Base-by-base conservation (phyloP, 202 grass and related monocot genomes). In the Schoenoplectus triqueter region DNA sequence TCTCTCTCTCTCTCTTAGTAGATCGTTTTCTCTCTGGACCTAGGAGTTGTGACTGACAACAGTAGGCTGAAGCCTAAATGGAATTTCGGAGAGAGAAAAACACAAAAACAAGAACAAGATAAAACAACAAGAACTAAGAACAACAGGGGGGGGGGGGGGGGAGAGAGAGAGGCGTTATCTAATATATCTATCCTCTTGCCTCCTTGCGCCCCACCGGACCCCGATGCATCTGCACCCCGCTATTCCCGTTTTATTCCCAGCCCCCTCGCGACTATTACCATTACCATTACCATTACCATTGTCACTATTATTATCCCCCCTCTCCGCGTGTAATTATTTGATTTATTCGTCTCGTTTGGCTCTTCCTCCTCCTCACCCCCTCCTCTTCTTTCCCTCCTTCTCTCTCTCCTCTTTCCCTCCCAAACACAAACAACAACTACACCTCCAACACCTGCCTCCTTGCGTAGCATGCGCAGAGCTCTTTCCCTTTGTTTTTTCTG, bases 401-500 rank as follows among this genome's bases (percentile, higher is more conserved):
- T 57, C 55, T 31, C 31, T 31, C 13, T 18, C 1, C n/a, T 46
- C 19, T 20, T 61, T 64, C 59, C 85, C 64, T 80, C 68, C 50
- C 51, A 81, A 60, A 60, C 59, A 48, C 15, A 44, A 10, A 72
- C 75, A 51, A 64, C 75, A 71, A 18, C 81, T 80, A 22, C 51
- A 79, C 11, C 49, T 71, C 41, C 46, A 76, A 70, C 60, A 15
- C 47, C 68, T 62, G 82, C 78, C 10, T 62, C 50, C 60, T 78
- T 86, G 13, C 65, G 50, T 86, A 73, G 88, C 85, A 87, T 90
- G 95, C 92, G 84, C 67, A 80, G 84, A 89, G 89, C 90, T 82
- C 57, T 78, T 94, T 92, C 83, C 62, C 69, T 17, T 93, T 97
- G 95, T 94, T 92, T 90, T 92, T 17, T 87, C 89, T 14, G 47